Base-by-base conservation (phyloP, 345 rosid species). In the Geranium brycei region DNA sequence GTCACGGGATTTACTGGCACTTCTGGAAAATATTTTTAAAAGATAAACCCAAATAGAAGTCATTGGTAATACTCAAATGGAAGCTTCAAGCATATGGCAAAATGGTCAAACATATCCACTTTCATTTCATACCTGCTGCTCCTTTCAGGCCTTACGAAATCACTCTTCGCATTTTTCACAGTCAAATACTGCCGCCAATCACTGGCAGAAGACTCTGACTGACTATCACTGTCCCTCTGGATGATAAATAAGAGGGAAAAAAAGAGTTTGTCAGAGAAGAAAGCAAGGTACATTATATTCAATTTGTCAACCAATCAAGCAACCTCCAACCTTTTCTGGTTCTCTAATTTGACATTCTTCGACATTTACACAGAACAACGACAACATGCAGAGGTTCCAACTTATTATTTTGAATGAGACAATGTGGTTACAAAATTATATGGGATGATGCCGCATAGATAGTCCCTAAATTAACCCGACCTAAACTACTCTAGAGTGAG, bases 211-310 rank as follows among this genome's bases (percentile, higher is more conserved):
- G 85, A 75, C 72, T 72, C 72, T 35, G 78, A 67, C 66, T 59
- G 71, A 70, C 68, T 66, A 64, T 78, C 89, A 65, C 78, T 83
- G 74, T 74, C 95, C 68, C 77, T 96, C 97, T 90, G 69, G 51
- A 77, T 69, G 59, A 72, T 62, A 68, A 75, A 19, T 14, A 64
- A 31, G 61, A 40, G 28, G 63, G 51, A 40, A 60, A 41, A 19
- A 3, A 17, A 66, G 65, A 17, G 10, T 7, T 35, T 35, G 41
- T 35, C 10, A 7, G 41, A 35, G 41, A 35, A 35, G 41, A 35
- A 35, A 35, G 41, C 41, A 35, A 35, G 41, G 41, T 35, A 4
- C 41, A 35, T 35, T 35, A 35, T 35, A 35, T 35, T 35, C 41
- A 35, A 35, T 7, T 35, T 35, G 41, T 35, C 4, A 35, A 35